These are phyloP conservation scores for Neonectria faginata DNA, from an alignment of 2,329 filamentous ascomycete species.

Conservation along the genomic window DNA sequence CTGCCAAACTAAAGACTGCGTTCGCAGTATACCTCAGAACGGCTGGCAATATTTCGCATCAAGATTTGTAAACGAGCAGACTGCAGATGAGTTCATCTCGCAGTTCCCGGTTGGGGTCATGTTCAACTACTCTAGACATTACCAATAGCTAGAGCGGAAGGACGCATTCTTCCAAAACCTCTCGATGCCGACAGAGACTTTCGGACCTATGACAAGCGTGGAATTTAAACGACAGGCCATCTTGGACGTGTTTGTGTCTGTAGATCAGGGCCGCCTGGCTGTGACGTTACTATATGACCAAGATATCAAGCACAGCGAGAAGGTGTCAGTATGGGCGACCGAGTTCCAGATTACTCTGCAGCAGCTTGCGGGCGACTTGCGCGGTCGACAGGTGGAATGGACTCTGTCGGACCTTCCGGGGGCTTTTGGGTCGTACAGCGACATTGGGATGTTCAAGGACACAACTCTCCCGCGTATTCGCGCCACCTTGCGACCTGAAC, in stretches of 20 bases:
- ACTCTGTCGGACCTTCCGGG: no score
- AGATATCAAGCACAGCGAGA: no score
- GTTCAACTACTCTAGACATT: slow-evolving; percentile 41
- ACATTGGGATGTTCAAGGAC: not conserved
- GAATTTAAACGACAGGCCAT: no score
- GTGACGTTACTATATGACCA: no score
- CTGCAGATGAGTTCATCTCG: slow-evolving; percentile 44
- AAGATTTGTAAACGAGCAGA: slow-evolving; percentile 33
- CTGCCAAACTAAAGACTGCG: slow-evolving; percentile 38
- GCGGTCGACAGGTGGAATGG: no score
- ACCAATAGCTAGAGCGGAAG: slow-evolving; percentile 38
- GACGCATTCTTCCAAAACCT: slow-evolving; percentile 15
- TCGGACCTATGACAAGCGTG: no score
- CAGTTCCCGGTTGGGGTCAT: slow-evolving; percentile 50
- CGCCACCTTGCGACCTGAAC: not conserved
- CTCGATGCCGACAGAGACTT: not conserved
- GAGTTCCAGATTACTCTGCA: no score
- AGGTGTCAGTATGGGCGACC: no score
- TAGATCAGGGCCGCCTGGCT: no score
- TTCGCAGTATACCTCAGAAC: slow-evolving; percentile 30
- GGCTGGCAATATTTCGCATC: slow-evolving; percentile 40
- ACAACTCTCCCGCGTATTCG: no score
- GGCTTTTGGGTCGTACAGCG: not conserved
- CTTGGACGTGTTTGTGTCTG: no score
- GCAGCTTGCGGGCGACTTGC: no score